phyloP scores from a whole-genome alignment of 2,329 filamentous ascomycete genomes.

The Parascedosporium putredinis region DNA sequence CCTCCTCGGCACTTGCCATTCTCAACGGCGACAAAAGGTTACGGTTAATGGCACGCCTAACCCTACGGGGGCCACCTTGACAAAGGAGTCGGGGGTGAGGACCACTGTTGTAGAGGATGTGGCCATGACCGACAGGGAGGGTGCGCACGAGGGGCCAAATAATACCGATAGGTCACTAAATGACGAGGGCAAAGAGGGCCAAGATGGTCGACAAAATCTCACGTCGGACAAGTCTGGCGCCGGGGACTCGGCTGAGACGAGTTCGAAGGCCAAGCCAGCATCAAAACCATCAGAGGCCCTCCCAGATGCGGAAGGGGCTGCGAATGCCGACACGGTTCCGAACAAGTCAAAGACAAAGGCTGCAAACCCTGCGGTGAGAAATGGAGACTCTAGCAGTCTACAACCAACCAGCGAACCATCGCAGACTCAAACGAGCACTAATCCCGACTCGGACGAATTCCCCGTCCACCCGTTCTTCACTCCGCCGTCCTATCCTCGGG shows the following conservation, averaged over 20 bases:
- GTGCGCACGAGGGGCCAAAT: background rate
- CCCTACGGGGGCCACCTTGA: background rate
- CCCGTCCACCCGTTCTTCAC: slow-evolving; percentile 67
- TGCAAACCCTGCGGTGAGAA: slow-evolving; percentile 11
- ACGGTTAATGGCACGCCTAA: background rate
- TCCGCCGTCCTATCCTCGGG: slow-evolving; percentile 48
- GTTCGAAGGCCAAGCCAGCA: background rate
- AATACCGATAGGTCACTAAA: background rate
- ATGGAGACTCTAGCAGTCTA: slow-evolving; percentile 10
- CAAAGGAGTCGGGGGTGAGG: slow-evolving; percentile 12
- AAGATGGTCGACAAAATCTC: background rate
- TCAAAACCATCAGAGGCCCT: background rate
- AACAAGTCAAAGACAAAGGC: background rate
- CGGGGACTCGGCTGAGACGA: background rate
- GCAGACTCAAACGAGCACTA: slow-evolving; percentile 18
- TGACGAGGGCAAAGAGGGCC: too few species aligned
- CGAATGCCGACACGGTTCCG: background rate
- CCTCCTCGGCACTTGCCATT: slow-evolving; percentile 2
- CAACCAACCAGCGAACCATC: slow-evolving; percentile 8
- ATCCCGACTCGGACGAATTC: slow-evolving; percentile 19
- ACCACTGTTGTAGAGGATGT: slow-evolving; percentile 3
- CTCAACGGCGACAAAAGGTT: slow-evolving; percentile 11
- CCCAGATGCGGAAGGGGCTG: background rate
- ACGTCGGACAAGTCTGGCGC: background rate
- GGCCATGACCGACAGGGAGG: background rate